Conservation (phyloP, 208 protist species). For the Zelonia costaricensis region DNA sequence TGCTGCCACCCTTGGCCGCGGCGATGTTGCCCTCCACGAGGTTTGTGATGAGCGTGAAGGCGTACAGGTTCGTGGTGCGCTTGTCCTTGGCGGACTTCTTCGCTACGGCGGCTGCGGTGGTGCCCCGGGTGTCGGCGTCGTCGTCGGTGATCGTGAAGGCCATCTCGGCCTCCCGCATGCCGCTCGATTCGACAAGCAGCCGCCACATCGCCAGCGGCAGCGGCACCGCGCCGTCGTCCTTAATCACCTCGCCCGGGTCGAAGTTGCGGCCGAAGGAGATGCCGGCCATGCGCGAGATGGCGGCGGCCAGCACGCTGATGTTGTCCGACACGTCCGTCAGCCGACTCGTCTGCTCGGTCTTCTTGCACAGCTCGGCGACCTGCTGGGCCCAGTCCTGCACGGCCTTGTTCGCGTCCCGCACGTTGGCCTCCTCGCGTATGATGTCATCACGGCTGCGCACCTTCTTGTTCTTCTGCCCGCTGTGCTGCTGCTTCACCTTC, state of each 20-base stretch:
- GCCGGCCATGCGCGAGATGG: conserved; percentile 37
- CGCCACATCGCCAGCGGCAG: conserved; percentile 78
- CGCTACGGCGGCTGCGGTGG: conserved; percentile 1
- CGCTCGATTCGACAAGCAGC: conserved; percentile 62
- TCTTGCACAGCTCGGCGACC: conserved; percentile 53
- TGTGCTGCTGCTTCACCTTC: conserved; percentile 61
- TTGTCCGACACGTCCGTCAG: conserved; percentile 40
- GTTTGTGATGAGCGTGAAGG: conserved; percentile 41
- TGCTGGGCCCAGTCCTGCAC: conserved; percentile 48
- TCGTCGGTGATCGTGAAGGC: conserved; percentile 52
- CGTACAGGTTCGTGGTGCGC: conserved; percentile 27
- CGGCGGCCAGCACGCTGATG: conserved; percentile 26
- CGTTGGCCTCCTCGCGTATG: conserved; percentile 72
- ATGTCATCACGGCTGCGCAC: conserved; percentile 72
- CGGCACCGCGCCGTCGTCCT: conserved; percentile 27
- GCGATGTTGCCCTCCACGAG: conserved; percentile 46
- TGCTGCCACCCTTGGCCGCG: conserved; percentile 22
- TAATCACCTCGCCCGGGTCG: conserved; percentile 58
- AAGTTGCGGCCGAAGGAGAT: conserved; percentile 53
- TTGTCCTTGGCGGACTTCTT: conserved; percentile 36
- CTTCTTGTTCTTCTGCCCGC: conserved; percentile 76
- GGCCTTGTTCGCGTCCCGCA: conserved; percentile 53
- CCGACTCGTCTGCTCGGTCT: conserved; percentile 40
- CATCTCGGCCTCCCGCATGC: conserved; percentile 75
- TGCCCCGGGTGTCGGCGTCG: conserved; percentile 6